These are phyloP conservation scores for Fusarium paranaense DNA, from an alignment of 2,329 filamentous ascomycete species.

Conservation along the genomic window DNA sequence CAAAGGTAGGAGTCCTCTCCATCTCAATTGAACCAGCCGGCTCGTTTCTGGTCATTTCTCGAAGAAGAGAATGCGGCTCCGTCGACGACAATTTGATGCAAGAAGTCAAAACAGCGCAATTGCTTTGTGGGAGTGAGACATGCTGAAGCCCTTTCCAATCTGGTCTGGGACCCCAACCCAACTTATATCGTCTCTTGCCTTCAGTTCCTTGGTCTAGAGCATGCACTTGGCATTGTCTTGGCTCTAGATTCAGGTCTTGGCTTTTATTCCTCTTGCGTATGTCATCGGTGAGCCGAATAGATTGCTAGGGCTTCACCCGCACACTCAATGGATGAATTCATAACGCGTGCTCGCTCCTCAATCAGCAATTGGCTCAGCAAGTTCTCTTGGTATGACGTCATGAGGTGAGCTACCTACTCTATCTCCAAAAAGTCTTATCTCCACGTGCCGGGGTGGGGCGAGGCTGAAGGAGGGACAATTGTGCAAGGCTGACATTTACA, in stretches of 20 bases:
- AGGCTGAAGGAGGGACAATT: conserved; percentile 23
- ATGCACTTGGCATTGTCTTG: conserved; percentile 20
- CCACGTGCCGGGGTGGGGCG: conserved; percentile 23
- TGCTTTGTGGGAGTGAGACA: background rate
- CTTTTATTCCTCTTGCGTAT: background rate
- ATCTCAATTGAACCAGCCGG: conserved; percentile 8
- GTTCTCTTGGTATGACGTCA: conserved; percentile 18
- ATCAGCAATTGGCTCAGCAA: conserved; percentile 36
- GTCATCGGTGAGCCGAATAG: background rate
- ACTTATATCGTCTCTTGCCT: conserved; percentile 7
- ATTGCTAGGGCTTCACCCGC: background rate
- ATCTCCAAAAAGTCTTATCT: background rate
- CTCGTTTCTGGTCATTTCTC: conserved; percentile 12
- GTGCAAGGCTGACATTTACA: conserved; percentile 33
- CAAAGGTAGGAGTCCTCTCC: conserved; percentile 17
- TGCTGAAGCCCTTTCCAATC: background rate
- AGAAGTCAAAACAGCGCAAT: background rate
- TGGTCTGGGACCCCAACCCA: background rate
- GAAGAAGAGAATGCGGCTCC: background rate
- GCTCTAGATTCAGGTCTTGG: conserved; percentile 11
- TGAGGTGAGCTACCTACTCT: background rate
- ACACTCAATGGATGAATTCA: conserved; percentile 1
- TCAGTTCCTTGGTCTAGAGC: background rate
- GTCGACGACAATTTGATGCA: background rate
- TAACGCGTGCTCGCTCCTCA: conserved; percentile 29